Conservation (phyloP, 768 basidiomycete genomes). For the Daedaleopsis sinensis region DNA sequence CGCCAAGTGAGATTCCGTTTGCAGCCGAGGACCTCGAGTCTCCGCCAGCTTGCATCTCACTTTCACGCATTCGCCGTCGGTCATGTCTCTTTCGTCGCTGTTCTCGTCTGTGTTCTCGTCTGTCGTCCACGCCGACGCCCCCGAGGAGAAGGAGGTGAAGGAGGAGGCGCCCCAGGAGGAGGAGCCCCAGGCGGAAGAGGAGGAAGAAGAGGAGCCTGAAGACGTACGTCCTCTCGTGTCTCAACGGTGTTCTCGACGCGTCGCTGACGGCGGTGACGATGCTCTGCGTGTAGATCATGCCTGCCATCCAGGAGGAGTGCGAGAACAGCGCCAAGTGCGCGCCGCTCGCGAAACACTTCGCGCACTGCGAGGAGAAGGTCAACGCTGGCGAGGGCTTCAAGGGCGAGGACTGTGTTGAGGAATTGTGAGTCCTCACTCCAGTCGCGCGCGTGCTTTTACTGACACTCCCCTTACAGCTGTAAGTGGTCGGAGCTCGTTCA, state of each 20-base stretch:
- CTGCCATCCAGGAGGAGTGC: constrained; percentile 77
- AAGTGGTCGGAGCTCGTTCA: constrained; percentile 5
- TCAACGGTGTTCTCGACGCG: background rate
- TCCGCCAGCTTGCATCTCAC: background rate
- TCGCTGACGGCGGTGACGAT: background rate
- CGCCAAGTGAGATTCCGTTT: background rate
- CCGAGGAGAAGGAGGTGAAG: constrained; percentile 38
- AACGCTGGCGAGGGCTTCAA: constrained; percentile 81
- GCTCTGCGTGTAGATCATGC: constrained; percentile 55
- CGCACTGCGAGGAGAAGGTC: constrained; percentile 90
- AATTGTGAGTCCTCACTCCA: constrained; percentile 56
- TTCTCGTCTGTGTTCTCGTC: constrained; percentile 45
- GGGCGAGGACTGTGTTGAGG: constrained; percentile 92
- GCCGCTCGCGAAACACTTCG: constrained; percentile 77
- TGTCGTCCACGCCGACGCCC: constrained; percentile 45
- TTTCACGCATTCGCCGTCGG: background rate
- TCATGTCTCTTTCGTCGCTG: constrained; percentile 47
- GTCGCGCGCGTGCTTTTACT: too few species aligned
- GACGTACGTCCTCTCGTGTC: constrained; percentile 58
- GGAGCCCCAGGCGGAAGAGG: constrained; percentile 40
- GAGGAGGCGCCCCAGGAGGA: constrained; percentile 35
- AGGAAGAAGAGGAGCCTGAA: constrained; percentile 70
- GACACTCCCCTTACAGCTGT: too few species aligned
- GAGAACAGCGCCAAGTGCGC: constrained; percentile 67
- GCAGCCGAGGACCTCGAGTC: background rate